Base-by-base conservation (phyloP, 1,284 basidiomycete genomes). In the Irpex sp. region DNA sequence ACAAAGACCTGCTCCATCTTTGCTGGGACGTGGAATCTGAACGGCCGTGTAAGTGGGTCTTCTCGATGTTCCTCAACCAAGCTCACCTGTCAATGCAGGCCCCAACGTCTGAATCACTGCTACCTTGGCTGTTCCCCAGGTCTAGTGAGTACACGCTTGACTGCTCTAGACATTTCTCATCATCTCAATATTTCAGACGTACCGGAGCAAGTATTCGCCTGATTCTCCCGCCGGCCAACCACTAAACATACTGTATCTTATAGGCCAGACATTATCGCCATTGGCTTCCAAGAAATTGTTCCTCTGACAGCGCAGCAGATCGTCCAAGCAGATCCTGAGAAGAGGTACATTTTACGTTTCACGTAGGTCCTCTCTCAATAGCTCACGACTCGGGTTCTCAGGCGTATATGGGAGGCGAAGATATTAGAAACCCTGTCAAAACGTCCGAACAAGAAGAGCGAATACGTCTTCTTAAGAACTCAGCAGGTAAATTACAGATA, bases 221-320 rank as follows among this genome's bases (percentile, higher is more conserved):
- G n/a, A 66, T 83, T 72, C 47, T 28, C 12, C 23, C 48, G 42
- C 49, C 14, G 55, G 28, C 47, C 49, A 28, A 3, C 39, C 7
- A 18, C 56, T 18, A 23, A 42, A 54, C 8, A 9, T 9, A 28
- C 47, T 58, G 14, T 2, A n/a, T 18, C 53, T 61, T 21, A 60
- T 63, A 95, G 93, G 54, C 93, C 95, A 7, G 94, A 97, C 72
- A 85, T 98, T 62, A 88, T 96, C 70, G 88, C 88, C n/a, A 77
- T 98, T 36, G 93, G 92, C 1, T 98, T 99, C 71, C 97, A 99
- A 75, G 97, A 99, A 75, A 95, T 99, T 59, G 97, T 99, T 0
- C 94, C 94, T 45, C 82, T 99, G 49, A 98, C 93, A 5, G 94
- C 97, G 4, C 94, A 97, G 71, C 96, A 98, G 73, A 98, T 99